Percentiles rank a stretch among this genome's conserved stretches.
phyloP scores from a whole-genome alignment of 2,329 filamentous ascomycete genomes.

The Cladosporium sp. region DNA sequence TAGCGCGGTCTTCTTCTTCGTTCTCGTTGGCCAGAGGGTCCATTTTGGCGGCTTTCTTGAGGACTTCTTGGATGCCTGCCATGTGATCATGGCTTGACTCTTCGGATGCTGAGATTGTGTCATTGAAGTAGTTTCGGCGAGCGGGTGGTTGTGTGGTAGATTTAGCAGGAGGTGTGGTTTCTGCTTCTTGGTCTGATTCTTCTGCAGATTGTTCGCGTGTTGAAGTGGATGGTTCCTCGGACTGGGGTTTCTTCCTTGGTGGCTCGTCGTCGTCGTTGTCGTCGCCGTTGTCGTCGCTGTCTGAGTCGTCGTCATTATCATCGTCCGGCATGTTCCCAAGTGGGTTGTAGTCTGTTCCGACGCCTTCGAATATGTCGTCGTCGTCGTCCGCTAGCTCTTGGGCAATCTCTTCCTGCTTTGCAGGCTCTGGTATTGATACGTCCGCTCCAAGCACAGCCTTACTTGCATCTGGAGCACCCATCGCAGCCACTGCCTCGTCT shows the following conservation, averaged over 20 bases:
- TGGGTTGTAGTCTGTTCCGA: constrained; percentile 61
- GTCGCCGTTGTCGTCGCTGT: constrained; percentile 38
- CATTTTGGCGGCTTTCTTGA: constrained; percentile 71
- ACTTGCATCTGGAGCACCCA: constrained; percentile 30
- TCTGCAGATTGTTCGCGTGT: constrained; percentile 8
- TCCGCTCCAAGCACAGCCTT: constrained; percentile 37
- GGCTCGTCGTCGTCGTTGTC: constrained; percentile 24
- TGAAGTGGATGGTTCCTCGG: background rate
- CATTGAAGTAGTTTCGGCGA: constrained; percentile 41
- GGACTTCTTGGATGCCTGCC: constrained; percentile 34
- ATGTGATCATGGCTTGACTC: constrained; percentile 27
- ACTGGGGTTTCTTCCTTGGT: background rate
- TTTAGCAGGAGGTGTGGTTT: background rate
- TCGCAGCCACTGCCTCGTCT: constrained; percentile 32
- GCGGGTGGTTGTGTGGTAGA: constrained; percentile 12
- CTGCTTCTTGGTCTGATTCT: background rate
- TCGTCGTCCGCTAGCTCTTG: constrained; percentile 35
- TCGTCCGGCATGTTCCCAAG: constrained; percentile 47
- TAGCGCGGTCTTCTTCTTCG: constrained; percentile 47
- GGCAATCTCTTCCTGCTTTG: constrained; percentile 9
- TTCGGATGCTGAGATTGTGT: constrained; percentile 23
- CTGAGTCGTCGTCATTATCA: constrained; percentile 51
- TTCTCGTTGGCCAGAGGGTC: constrained; percentile 47
- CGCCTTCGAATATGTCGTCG: constrained; percentile 63
- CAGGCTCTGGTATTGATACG: constrained; percentile 28